Conservation (phyloP, 495 filamentous ascomycete species). For the Ramalina peruviana region DNA sequence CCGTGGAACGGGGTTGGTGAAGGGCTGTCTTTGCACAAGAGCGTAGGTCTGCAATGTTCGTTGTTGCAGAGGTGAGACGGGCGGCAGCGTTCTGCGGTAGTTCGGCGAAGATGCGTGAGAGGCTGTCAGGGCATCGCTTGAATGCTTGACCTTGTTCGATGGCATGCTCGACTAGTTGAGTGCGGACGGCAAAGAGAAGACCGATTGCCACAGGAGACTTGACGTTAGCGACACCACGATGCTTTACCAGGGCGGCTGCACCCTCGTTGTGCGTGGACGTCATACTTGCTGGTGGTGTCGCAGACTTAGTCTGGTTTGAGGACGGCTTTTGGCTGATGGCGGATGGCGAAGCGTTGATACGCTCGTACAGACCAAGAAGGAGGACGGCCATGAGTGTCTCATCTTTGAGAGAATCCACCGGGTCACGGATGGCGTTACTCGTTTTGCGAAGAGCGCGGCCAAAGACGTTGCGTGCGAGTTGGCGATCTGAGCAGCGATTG, state of each 20-base stretch:
- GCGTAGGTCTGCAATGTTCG: slow-evolving; percentile 12
- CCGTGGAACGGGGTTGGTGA: neutral
- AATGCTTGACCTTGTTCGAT: slow-evolving; percentile 10
- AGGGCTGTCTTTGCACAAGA: slow-evolving; percentile 11
- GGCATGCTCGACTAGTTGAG: slow-evolving; percentile 12
- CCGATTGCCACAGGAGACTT: slow-evolving; percentile 4
- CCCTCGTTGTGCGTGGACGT: slow-evolving; percentile 10
- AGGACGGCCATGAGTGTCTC: slow-evolving; percentile 47
- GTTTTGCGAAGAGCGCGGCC: slow-evolving; percentile 38
- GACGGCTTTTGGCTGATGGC: neutral
- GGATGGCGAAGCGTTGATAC: slow-evolving; percentile 5
- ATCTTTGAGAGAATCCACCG: slow-evolving; percentile 33
- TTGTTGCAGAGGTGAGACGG: slow-evolving; percentile 10
- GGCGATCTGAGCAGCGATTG: slow-evolving; percentile 28
- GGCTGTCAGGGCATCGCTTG: slow-evolving; percentile 9
- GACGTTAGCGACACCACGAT: slow-evolving; percentile 9
- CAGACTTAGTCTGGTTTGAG: no score
- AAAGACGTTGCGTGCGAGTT: slow-evolving; percentile 24
- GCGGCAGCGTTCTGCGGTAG: slow-evolving; percentile 10
- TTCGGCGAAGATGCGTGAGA: slow-evolving; percentile 1
- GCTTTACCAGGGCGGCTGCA: slow-evolving; percentile 12
- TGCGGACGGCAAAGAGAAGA: slow-evolving; percentile 13
- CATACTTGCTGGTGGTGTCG: neutral
- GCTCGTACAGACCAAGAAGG: slow-evolving; percentile 49
- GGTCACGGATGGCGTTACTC: slow-evolving; percentile 37